Evolutionary conservation across 2,329 filamentous ascomycete species (phyloP), one percentile per base, ranked within the genome.

Genomic region (Cercospora canescens): DNA sequence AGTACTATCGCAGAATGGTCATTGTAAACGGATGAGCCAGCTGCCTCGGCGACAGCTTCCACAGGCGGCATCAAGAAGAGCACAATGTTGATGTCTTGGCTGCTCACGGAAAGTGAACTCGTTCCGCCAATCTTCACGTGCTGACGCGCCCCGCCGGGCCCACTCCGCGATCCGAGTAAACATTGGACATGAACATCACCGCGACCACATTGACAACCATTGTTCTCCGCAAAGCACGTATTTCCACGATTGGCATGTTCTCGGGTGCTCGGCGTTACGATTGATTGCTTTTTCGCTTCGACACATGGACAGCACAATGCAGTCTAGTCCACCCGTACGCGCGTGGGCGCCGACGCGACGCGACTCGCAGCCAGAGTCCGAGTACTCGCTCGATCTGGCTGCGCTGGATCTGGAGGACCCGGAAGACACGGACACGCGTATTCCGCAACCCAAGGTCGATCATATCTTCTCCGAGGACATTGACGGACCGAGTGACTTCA

Each of bases 401-500:
- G 77, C 76, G 7, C 63, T 79, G 56, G 72, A 72, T 34, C 45
- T 71, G 16, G 75, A 75, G 4, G 62, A 35, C 50, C 55, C 58
- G 59, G 67, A 62, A 64, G 65, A 64, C 62, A 70, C 65, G 58
- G 72, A 73, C 28, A 72, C 72, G 26, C 70, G 72, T 6, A 63
- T 73, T 9, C 67, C 71, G 1, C 68, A 72, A 55, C 74, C 59
- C 24, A 64, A 72, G 11, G 65, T 74, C 26, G 74, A 76, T 62
- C 71, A 66, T 26, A 67, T 79, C 21, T 64, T 69, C 39, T 77
- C 75, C 60, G 76, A 77, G 62, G 76, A 78, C 54, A 78, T 79
- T 48, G 77, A 78, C 52, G 77, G 76, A 7, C 77, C 77, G 1
- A 77, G 73, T 64, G 76, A 79, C 68, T 79, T 79, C 52, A 79